Base-by-base conservation (phyloP, 129 eudicot genomes). In the Gnaphalium uliginosum region DNA sequence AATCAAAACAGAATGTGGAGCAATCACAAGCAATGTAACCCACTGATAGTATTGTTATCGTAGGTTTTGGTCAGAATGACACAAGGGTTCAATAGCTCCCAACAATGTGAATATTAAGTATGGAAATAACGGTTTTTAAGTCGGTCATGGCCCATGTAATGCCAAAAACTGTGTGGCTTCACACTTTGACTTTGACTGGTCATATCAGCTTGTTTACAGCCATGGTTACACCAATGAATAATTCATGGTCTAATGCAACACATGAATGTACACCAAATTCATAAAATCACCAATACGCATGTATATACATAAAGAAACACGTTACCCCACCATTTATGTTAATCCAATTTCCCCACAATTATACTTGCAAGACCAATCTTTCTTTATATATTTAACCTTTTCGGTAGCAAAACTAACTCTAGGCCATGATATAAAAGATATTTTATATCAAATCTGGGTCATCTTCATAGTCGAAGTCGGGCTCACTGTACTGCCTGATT, bases 401-500 rank as follows among this genome's bases (percentile, higher is more conserved):
- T 26, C 17, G 9, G 35, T 41, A 74, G 71, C 24, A 62, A 41
- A 62, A 53, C 64, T 29, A 46, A 9, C 35, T 65, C 17, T 71
- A 72, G 63, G 26, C 72, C 71, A 30, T 27, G 30, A 35, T 32
- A 63, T 23, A 57, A 18, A 24, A 2, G 56, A 19, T 15, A 41
- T 29, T 27, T 80, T 63, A 73, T 65, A 83, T 60, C 75, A 87
- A 8, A 75, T 94, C 97, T 32, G 91, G 85, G 64, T 94, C 97
- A 76, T 94, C 98, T 76, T 94, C 98, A 83, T 90, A 94, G 83
- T 94, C 97, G 33, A 77, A 94, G 76, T 94, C 98, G 2, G 87
- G 87, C 83, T 94, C 98, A 72, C 90, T 91, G 18, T 88, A 79
- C 57, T 88, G 96, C 88, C 90, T 88, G 75, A 73, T 80, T 86